A percentile compares a stretch with the other conserved stretches of the same genome.
Evolutionary conservation across 345 rosid genomes (phyloP).

Genomic region (Populus alba): DNA sequence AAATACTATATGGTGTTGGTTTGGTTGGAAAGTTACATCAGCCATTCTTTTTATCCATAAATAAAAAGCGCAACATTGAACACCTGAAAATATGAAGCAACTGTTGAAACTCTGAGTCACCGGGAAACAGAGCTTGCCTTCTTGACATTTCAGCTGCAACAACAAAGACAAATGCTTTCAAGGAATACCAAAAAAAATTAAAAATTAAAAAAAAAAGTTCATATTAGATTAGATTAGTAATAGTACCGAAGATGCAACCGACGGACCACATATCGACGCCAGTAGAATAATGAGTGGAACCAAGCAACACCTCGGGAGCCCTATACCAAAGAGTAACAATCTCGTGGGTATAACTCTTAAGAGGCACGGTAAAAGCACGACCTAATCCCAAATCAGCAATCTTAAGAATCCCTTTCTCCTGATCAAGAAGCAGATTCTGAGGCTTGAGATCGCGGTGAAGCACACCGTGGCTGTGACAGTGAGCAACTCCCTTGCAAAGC

Average conservation of each 20-base stretch:
- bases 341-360: conserved; percentile 90
- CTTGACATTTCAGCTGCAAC: conserved; percentile 74
- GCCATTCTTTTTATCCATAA: not conserved
- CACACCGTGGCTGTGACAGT: conserved; percentile 92
- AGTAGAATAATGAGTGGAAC: conserved; percentile 77
- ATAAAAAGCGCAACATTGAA: not conserved
- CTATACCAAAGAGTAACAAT: conserved; percentile 94
- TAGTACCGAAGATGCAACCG: conserved; percentile 86
- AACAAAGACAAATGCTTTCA: not conserved
- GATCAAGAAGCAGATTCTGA: conserved; percentile 80
- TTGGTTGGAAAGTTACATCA: not conserved
- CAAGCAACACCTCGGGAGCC: conserved; percentile 92
- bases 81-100: conserved; percentile 92
- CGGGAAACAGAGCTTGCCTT: conserved; percentile 90
- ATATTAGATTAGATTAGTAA: not conserved
- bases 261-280: conserved; percentile 97
- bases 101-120: conserved; percentile 93
- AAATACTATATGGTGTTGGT: not conserved
- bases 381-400: conserved; percentile 93
- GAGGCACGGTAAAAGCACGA: conserved; percentile 87
- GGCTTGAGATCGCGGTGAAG: conserved; percentile 94
- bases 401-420: conserved; percentile 75
- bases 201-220: not conserved
- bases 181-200: not conserved
- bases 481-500: conserved; percentile 92